Conservation (phyloP, 192 early-diverging fungal genomes). For the Dissophora ornata region DNA sequence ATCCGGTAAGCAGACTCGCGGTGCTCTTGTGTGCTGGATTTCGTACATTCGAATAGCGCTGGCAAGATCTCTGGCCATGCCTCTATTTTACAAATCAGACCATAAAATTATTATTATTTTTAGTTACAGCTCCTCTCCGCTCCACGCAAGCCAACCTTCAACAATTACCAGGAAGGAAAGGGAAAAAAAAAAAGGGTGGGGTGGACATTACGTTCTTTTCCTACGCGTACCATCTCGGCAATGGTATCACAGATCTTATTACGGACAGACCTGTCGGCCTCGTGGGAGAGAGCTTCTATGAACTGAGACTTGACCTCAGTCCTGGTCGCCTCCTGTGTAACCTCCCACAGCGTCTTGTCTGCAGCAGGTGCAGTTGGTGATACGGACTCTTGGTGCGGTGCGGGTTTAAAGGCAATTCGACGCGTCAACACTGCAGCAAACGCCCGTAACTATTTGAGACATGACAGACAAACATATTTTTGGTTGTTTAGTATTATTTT, state of each 20-base stretch:
- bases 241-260: conserved; percentile 95
- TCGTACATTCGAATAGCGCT: conserved; percentile 80
- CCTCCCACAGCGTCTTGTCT: conserved; percentile 69
- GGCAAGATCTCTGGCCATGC: conserved; percentile 86
- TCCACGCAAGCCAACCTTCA: neutral
- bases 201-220: neutral
- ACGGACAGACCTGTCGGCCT: conserved; percentile 74
- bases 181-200: too few relatives aligned
- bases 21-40: conserved; percentile 74
- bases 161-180: too few relatives aligned
- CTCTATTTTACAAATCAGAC: conserved; percentile 42
- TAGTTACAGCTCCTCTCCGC: neutral
- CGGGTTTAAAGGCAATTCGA: conserved; percentile 63
- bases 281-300: conserved; percentile 77
- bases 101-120: neutral
- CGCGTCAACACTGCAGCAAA: conserved; percentile 66
- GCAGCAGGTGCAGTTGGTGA: neutral
- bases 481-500: neutral
- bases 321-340: conserved; percentile 71
- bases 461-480: neutral
- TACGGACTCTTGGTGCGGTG: conserved; percentile 20
- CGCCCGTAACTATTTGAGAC: conserved; percentile 55
- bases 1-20: conserved; percentile 91
- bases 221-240: conserved; percentile 80
- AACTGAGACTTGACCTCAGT: conserved; percentile 75